A percentile compares a stretch with the other conserved stretches of the same genome.
Evolutionary conservation across 2,329 filamentous ascomycete species (phyloP).

Genomic region (Fusarium tupiense): DNA sequence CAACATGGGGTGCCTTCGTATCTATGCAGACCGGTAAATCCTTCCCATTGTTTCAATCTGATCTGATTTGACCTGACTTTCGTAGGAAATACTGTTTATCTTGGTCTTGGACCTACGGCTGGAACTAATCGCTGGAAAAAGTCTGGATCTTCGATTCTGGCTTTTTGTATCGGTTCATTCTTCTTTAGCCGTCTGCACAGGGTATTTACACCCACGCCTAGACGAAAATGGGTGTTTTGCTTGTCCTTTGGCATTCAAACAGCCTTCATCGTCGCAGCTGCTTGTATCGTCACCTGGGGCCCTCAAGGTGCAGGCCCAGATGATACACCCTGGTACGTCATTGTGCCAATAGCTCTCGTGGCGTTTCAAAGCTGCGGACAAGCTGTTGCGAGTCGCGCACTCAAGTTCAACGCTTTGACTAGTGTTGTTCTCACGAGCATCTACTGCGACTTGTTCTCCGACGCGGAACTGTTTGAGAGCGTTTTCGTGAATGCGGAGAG

Average conservation of each 20-base stretch:
- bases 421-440: slow-evolving; percentile 84
- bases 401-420: slow-evolving; percentile 76
- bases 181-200: slow-evolving; percentile 77
- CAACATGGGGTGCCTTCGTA: slow-evolving; percentile 82
- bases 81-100: slow-evolving; percentile 78
- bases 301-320: slow-evolving; percentile 53
- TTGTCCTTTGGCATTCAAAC: slow-evolving; percentile 66
- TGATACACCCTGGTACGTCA: slow-evolving; percentile 65
- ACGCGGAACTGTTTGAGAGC: slow-evolving; percentile 58
- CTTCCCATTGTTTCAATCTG: accelerated
- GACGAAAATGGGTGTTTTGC: slow-evolving; percentile 72
- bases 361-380: slow-evolving; percentile 84
- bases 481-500: slow-evolving; percentile 57
- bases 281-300: slow-evolving; percentile 61
- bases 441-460: slow-evolving; percentile 83
- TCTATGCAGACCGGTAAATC: slow-evolving; percentile 80
- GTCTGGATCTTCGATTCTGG: slow-evolving; percentile 71
- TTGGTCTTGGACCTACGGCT: slow-evolving; percentile 73
- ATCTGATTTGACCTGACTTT: not conserved
- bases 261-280: slow-evolving; percentile 60
- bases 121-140: slow-evolving; percentile 60
- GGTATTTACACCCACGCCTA: slow-evolving; percentile 56
- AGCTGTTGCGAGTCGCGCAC: slow-evolving; percentile 75
- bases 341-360: slow-evolving; percentile 74
- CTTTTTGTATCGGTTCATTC: slow-evolving; percentile 78